Percentiles rank a stretch among this genome's conserved stretches.
These are phyloP conservation scores for Kandelia obovata DNA, from an alignment of 345 rosid species.

Conservation along the genomic window DNA sequence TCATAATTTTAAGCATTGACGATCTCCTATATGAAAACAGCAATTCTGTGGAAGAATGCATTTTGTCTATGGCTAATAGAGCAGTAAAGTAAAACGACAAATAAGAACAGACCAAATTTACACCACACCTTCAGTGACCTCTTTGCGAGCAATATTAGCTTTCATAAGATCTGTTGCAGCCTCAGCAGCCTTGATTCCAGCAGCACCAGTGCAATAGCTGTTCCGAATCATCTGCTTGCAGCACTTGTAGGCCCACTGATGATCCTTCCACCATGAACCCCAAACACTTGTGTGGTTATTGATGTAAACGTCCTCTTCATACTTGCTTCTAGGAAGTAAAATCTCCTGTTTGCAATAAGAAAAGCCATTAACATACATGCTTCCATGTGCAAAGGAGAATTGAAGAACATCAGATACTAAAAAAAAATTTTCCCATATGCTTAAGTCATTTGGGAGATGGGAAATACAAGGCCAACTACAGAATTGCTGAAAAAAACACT, in stretches of 20 bases:
- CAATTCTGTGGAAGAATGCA: not conserved
- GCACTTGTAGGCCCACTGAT: constrained; percentile 83
- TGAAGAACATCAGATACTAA: not conserved
- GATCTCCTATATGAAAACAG: not conserved
- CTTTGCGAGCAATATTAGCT: constrained; percentile 58
- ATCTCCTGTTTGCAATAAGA: constrained; percentile 32
- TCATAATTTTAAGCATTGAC: not conserved
- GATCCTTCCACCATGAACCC: constrained; percentile 97
- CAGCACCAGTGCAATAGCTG: constrained; percentile 75
- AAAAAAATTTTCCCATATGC: not conserved
- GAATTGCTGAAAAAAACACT: too few species aligned
- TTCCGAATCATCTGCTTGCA: constrained; percentile 68
- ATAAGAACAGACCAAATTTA: not conserved
- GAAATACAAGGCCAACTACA: too few species aligned
- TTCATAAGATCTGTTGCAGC: constrained; percentile 68
- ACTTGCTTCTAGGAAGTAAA: constrained; percentile 55
- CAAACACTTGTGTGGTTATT: constrained; percentile 74
- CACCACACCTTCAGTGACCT: constrained; percentile 42
- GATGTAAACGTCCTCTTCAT: constrained; percentile 52
- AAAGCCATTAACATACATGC: constrained; percentile 3
- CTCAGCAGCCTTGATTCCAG: constrained; percentile 81
- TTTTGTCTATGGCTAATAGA: not conserved
- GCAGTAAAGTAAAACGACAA: not conserved
- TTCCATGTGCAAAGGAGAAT: not conserved
- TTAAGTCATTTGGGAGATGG: too few species aligned